Conservation (phyloP, 2,329 filamentous ascomycete genomes). For the Anthostomella pinea region DNA sequence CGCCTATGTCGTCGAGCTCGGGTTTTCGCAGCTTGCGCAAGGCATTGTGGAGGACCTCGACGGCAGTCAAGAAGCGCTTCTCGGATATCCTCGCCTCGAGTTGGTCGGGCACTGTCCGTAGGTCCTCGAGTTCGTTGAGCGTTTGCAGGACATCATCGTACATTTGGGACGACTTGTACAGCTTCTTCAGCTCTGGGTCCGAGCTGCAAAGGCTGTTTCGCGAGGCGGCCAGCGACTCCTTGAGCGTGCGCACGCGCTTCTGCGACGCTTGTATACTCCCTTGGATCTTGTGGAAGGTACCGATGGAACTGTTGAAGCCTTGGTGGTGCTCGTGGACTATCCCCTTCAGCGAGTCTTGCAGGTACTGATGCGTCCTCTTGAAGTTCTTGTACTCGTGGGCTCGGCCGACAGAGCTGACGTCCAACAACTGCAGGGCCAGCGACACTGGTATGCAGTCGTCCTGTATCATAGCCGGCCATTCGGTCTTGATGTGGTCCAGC, state of each 20-base stretch:
- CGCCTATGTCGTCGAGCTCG: conserved; percentile 88
- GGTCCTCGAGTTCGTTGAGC: conserved; percentile 79
- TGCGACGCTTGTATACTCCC: conserved; percentile 87
- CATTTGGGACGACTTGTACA: conserved; percentile 81
- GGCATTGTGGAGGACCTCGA: conserved; percentile 87
- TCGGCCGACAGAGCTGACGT: conserved; percentile 87
- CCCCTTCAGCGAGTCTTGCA: conserved; percentile 89
- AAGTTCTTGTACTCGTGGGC: conserved; percentile 87
- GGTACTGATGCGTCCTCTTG: conserved; percentile 74
- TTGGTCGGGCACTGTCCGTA: conserved; percentile 86
- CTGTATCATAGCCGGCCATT: conserved; percentile 90
- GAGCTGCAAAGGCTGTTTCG: conserved; percentile 80
- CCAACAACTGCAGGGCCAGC: conserved; percentile 90
- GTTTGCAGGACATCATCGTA: conserved; percentile 88
- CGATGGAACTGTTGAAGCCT: conserved; percentile 98
- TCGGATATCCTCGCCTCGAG: conserved; percentile 93
- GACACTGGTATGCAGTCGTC: conserved; percentile 90
- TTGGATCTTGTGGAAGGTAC: conserved; percentile 98
- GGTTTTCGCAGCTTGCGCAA: conserved; percentile 79
- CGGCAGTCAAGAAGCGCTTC: conserved; percentile 89
- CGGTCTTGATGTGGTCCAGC: conserved; percentile 76
- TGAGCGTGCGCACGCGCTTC: conserved; percentile 75
- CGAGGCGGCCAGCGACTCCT: conserved; percentile 76
- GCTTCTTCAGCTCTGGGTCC: conserved; percentile 85
- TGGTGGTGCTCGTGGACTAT: conserved; percentile 99